Evolutionary conservation across 441 rosid genomes (phyloP), one percentile per base, ranked within the genome.

Genomic region (Eutrema salsugineum): DNA sequence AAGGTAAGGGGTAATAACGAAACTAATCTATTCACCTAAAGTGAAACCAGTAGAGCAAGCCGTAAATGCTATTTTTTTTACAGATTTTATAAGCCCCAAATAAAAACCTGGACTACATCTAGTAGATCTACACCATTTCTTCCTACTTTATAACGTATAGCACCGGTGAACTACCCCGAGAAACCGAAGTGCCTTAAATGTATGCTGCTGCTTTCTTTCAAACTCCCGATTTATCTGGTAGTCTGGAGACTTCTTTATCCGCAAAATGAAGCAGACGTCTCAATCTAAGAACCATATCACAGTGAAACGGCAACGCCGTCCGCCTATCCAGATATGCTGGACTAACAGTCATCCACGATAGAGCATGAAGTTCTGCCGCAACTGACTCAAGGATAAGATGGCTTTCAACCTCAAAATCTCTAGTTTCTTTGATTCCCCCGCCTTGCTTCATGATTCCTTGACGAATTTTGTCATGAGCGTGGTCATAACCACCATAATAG

Each of bases 231-330:
- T 87, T 88, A 55, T 87, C 96, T n/a, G 89, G 88, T 67, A 77
- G 80, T 50, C 76, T 80, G 50, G 91, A 88, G 44, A 90, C 87
- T 79, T 90, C 97, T 83, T 85, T 93, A 59, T 96, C 98, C 6
- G 99, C 98, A 81, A 90, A 96, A 89, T 96, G 97, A 74, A 96
- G 98, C 76, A 96, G 82, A 76, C 99, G 90, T 81, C 97, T 88
- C 53, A 96, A 85, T 81, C 99, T 87, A 72, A 96, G 80, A 72
- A 96, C 97, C 98, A 88, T 91, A 81, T 96, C 99, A 71, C 94
- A 86, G 74, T 93, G 99, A 77, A 90, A 89, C 2, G 99, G 99
- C 47, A 96, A 82, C 22, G 97, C 96, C 8, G 92, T 90, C 57
- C 98, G 86, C 65, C 99, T 82, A 53, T 91, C 98, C 68, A 86